phyloP scores from a whole-genome alignment of 2,329 filamentous ascomycete species.

The Nemania sp. region DNA sequence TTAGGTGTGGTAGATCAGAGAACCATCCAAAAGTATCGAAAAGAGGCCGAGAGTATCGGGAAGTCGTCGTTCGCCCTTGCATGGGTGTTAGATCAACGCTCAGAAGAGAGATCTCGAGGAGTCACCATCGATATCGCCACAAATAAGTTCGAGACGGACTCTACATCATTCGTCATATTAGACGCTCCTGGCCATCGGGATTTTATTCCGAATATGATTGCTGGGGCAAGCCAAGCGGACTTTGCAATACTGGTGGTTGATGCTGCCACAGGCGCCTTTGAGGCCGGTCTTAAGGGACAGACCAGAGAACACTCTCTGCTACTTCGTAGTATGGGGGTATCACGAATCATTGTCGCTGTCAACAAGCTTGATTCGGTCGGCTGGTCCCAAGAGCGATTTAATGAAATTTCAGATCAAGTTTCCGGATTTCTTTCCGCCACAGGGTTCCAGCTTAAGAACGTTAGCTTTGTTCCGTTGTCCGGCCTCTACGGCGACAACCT shows the following conservation, averaged over 20 bases:
- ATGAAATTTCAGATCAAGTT: constrained; percentile 83
- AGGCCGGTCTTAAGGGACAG: constrained; percentile 89
- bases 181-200: constrained; percentile 94
- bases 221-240: constrained; percentile 92
- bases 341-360: constrained; percentile 83
- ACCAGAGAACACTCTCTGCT: constrained; percentile 92
- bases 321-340: constrained; percentile 86
- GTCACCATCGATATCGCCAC: constrained; percentile 97
- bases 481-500: constrained; percentile 90
- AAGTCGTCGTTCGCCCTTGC: constrained; percentile 96
- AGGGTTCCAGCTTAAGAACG: constrained; percentile 78
- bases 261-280: constrained; percentile 85
- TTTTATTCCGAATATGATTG: constrained; percentile 99
- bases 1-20: constrained; percentile 85
- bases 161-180: constrained; percentile 86
- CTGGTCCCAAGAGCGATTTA: constrained; percentile 83
- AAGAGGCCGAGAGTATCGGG: constrained; percentile 87
- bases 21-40: constrained; percentile 83
- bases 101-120: constrained; percentile 84
- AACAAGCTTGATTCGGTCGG: constrained; percentile 91
- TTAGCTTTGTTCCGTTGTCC: constrained; percentile 87
- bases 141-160: constrained; percentile 89
- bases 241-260: constrained; percentile 95
- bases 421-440: constrained; percentile 79
- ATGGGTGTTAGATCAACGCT: constrained; percentile 93